These are phyloP conservation scores for Eruca vesicaria DNA, from an alignment of 441 rosid genomes.

Conservation along the genomic window DNA sequence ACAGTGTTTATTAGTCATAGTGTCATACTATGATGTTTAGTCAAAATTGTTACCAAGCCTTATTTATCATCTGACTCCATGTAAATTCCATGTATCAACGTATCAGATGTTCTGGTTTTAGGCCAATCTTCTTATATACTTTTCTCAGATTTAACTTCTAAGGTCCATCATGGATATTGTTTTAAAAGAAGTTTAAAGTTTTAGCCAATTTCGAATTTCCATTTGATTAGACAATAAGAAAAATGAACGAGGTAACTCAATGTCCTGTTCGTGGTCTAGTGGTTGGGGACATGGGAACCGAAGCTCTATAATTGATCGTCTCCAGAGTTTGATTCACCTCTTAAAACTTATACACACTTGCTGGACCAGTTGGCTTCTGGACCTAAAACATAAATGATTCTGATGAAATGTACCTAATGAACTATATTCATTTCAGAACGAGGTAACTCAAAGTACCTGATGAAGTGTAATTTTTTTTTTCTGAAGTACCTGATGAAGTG, in stretches of 20 bases:
- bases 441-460: neutral
- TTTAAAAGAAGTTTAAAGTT: constrained; percentile 3
- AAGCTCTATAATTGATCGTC: neutral
- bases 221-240: neutral
- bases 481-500: neutral
- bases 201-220: constrained; percentile 4
- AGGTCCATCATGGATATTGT: constrained; percentile 5
- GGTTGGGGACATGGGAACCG: neutral
- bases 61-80: constrained; percentile 1
- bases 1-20: neutral
- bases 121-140: constrained; percentile 2
- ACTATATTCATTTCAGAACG: neutral
- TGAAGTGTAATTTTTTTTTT: neutral
- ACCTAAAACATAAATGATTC: neutral
- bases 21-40: neutral
- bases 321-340: neutral
- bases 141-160: constrained; percentile 16
- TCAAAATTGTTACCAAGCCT: neutral
- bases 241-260: neutral
- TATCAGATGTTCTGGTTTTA: neutral
- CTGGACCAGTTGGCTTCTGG: neutral
- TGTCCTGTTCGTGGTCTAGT: neutral
- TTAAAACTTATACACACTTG: neutral
- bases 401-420: neutral
- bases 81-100: neutral